Conservation (phyloP, 331 rosid species). For the Acacia pycnantha region DNA sequence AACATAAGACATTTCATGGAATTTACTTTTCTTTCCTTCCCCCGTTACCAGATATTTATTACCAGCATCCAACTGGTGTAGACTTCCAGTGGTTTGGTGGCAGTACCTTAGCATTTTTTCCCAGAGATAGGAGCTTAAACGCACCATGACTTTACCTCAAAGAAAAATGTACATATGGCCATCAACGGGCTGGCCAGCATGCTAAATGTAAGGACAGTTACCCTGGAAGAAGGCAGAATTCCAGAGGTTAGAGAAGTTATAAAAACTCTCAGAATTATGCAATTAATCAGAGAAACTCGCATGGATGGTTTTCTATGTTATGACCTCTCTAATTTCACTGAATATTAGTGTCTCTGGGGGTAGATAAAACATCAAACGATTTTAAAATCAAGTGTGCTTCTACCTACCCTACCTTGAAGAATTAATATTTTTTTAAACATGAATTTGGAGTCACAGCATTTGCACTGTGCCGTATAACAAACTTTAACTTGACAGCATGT, state of each 20-base stretch:
- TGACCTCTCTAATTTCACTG: neutral
- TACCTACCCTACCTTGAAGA: neutral
- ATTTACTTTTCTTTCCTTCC: neutral
- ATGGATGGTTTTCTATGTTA: neutral
- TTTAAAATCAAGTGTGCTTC: neutral
- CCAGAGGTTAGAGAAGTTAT: constrained; percentile 10
- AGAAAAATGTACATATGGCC: constrained; percentile 53
- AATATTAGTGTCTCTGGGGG: neutral
- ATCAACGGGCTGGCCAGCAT: constrained; percentile 60
- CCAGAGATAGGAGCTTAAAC: neutral
- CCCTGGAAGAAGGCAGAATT: constrained; percentile 46
- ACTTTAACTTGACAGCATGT: no score
- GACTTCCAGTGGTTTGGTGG: neutral
- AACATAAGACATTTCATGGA: neutral
- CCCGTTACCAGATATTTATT: neutral
- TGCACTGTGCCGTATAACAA: no score
- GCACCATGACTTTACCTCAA: constrained; percentile 53
- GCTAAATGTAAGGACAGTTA: constrained; percentile 70
- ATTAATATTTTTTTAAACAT: neutral
- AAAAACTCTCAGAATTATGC: neutral
- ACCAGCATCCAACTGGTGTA: neutral
- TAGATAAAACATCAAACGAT: neutral
- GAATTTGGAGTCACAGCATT: no score
- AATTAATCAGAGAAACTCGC: neutral
- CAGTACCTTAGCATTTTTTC: neutral